A percentile compares a stretch with the other conserved stretches of the same genome.
phyloP scores from a whole-genome alignment of 768 basidiomycete genomes.

The Russula earlei region DNA sequence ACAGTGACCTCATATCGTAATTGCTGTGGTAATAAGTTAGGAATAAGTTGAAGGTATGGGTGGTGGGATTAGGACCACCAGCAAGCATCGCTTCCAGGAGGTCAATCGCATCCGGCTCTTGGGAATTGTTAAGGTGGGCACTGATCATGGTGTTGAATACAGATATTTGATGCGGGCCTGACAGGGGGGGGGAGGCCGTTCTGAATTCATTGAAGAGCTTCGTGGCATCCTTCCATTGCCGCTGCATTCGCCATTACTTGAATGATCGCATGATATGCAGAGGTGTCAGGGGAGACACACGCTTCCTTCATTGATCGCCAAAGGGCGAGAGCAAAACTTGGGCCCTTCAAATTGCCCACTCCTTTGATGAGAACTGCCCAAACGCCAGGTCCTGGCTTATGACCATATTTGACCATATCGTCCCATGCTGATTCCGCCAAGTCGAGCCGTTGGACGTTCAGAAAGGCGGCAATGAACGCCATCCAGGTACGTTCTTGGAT shows the following conservation, averaged over 20 bases:
- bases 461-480: constrained; percentile 55
- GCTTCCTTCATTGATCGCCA: constrained; percentile 58
- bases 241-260: constrained; percentile 46
- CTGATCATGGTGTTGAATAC: constrained; percentile 73
- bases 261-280: constrained; percentile 64
- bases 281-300: constrained; percentile 47
- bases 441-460: constrained; percentile 45
- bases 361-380: constrained; percentile 70
- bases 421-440: constrained; percentile 59
- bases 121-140: constrained; percentile 42
- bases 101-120: constrained; percentile 28
- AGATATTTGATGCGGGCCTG: constrained; percentile 23
- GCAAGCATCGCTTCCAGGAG: constrained; percentile 33
- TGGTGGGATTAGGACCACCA: constrained; percentile 54
- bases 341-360: constrained; percentile 42
- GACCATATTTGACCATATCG: constrained; percentile 43
- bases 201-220: constrained; percentile 44
- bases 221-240: constrained; percentile 43
- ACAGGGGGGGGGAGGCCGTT: constrained; percentile 23
- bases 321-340: constrained; percentile 43
- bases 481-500: constrained; percentile 55
- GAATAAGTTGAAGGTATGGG: constrained; percentile 75
- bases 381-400: constrained; percentile 43
- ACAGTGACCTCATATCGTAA: constrained; percentile 54
- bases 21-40: constrained; percentile 56